Evolutionary conservation across 768 basidiomycete genomes (phyloP).

Genomic region (Trametes cinnabarina): DNA sequence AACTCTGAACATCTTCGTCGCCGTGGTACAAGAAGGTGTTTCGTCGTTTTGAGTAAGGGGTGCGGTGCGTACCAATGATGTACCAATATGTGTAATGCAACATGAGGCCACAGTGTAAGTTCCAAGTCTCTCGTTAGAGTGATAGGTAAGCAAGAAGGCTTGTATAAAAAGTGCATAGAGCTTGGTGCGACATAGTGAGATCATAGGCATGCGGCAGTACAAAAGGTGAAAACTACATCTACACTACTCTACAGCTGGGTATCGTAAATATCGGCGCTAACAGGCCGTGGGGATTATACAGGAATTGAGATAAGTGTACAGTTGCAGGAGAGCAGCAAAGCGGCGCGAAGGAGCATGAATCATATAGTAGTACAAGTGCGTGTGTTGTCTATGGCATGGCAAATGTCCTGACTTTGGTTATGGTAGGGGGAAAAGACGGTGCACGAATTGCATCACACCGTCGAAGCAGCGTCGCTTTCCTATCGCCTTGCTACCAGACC

Average conservation of each 20-base stretch:
- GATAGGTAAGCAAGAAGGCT: too few relatives aligned
- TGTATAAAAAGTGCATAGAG: too few relatives aligned
- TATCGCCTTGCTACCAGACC: neutral
- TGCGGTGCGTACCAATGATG: neutral
- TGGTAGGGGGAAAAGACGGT: neutral
- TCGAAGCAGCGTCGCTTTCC: conserved; percentile 4
- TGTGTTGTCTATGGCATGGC: neutral
- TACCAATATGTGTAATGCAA: neutral
- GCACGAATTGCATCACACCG: neutral
- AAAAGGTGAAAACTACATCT: neutral
- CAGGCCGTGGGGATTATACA: neutral
- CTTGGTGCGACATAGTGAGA: too few relatives aligned
- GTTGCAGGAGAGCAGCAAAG: neutral
- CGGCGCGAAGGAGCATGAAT: neutral
- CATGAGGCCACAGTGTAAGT: neutral
- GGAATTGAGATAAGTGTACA: neutral
- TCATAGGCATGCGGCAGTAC: neutral
- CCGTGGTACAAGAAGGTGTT: too few relatives aligned
- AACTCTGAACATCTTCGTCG: neutral
- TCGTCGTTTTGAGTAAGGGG: too few relatives aligned
- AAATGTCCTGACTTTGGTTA: neutral
- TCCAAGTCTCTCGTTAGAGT: too few relatives aligned
- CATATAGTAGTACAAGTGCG: neutral
- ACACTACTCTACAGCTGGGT: neutral
- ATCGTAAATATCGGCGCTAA: neutral